phyloP scores from a whole-genome alignment of 768 basidiomycete species.

The Collybia sordida region DNA sequence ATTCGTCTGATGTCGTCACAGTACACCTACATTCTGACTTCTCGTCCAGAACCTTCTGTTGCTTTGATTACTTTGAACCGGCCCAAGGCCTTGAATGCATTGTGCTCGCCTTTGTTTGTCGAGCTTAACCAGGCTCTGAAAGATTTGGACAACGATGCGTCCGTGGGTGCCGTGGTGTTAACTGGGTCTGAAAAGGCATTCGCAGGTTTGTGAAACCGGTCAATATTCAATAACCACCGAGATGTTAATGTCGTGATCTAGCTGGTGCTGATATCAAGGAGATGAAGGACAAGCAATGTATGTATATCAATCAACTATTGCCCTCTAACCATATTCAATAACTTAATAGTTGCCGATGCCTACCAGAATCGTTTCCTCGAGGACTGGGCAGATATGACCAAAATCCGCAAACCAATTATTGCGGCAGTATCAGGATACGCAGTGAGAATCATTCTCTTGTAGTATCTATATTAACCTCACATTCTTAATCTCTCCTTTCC shows the following conservation, averaged over 20 bases:
- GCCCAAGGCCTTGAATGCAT: conserved; percentile 88
- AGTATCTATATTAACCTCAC: background rate
- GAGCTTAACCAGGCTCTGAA: conserved; percentile 80
- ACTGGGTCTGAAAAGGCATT: conserved; percentile 94
- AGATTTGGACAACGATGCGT: conserved; percentile 67
- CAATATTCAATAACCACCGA: background rate
- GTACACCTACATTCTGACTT: conserved; percentile 69
- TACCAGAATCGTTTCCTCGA: conserved; percentile 85
- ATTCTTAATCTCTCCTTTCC: background rate
- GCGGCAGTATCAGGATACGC: conserved; percentile 96
- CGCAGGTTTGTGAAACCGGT: conserved; percentile 63
- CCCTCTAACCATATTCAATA: background rate
- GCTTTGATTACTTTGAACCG: conserved; percentile 86
- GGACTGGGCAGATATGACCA: conserved; percentile 75
- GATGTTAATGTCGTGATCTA: conserved; percentile 23
- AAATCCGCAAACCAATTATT: conserved; percentile 88
- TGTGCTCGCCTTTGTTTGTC: conserved; percentile 75
- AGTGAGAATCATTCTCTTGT: conserved; percentile 40
- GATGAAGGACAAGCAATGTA: conserved; percentile 96
- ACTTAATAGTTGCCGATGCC: conserved; percentile 69
- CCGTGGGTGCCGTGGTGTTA: conserved; percentile 82
- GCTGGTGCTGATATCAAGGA: conserved; percentile 99
- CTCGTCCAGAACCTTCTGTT: conserved; percentile 66
- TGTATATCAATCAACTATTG: conserved; percentile 22
- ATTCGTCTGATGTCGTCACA: conserved; percentile 51